Percentiles rank a stretch among this genome's conserved stretches.
Evolutionary conservation across 2,329 filamentous ascomycete species (phyloP).

Genomic region (Diaporthe vexans): DNA sequence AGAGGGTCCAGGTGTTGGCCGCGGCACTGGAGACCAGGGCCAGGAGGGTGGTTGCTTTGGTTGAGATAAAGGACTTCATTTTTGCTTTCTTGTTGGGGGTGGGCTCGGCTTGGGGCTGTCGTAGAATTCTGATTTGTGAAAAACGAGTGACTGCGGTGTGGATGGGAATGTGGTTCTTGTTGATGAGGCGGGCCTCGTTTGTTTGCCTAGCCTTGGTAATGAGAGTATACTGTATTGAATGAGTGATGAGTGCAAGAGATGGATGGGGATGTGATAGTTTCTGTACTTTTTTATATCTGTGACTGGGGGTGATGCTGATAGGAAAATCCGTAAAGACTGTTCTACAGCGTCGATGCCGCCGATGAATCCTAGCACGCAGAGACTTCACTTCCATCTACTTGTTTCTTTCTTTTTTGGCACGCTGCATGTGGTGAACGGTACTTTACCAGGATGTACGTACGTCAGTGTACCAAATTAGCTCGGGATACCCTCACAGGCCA

Average conservation of each 20-base stretch:
- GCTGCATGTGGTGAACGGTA: too few species aligned
- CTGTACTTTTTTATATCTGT: background rate
- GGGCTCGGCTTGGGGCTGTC: background rate
- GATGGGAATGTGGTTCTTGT: background rate
- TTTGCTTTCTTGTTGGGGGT: background rate
- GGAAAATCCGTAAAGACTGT: background rate
- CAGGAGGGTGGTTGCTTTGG: constrained; percentile 9
- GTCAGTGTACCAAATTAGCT: constrained; percentile 1
- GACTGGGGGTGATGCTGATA: background rate
- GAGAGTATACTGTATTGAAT: background rate
- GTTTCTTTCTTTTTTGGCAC: background rate
- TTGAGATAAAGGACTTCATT: constrained; percentile 26
- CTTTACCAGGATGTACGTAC: background rate
- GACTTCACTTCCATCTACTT: background rate
- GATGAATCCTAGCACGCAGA: background rate
- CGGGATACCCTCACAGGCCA: background rate
- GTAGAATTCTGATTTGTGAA: background rate
- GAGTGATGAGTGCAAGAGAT: background rate
- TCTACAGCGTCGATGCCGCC: background rate
- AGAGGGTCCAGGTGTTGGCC: constrained; percentile 37
- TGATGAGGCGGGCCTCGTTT: background rate
- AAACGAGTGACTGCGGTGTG: background rate
- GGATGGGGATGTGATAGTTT: background rate
- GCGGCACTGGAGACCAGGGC: constrained; percentile 30
- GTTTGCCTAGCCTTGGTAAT: constrained; percentile 11